Conservation (phyloP, 2,329 filamentous ascomycete genomes). For the Xylariales sp. region DNA sequence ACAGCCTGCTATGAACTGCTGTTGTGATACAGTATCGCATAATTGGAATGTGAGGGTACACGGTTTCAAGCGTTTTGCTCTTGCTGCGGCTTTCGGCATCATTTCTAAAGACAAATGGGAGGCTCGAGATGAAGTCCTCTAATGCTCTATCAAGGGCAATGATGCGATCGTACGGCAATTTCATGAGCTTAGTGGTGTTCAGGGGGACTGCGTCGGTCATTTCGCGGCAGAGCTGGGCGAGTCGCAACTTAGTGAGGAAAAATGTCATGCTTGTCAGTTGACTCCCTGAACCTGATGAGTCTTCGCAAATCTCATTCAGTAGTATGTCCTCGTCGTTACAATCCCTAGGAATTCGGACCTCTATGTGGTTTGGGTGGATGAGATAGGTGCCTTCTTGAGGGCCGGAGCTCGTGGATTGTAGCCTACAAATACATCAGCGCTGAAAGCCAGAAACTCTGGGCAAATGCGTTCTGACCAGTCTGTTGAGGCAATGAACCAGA, state of each 20-base stretch:
- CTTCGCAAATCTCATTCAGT: background rate
- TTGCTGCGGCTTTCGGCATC: conserved; percentile 12
- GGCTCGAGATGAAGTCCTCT: conserved; percentile 6
- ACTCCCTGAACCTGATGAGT: background rate
- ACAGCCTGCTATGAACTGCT: conserved; percentile 14
- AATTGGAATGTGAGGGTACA: conserved; percentile 14
- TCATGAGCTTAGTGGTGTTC: conserved; percentile 11
- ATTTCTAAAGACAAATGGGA: conserved; percentile 12
- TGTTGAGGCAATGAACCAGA: conserved; percentile 12
- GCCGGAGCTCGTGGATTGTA: conserved; percentile 15
- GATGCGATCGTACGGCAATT: conserved; percentile 11
- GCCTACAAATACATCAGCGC: conserved; percentile 6
- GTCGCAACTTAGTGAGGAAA: conserved; percentile 12
- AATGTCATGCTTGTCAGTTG: conserved; percentile 13
- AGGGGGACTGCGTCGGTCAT: conserved; percentile 12
- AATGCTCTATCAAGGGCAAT: conserved; percentile 12
- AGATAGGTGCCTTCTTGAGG: conserved; percentile 16
- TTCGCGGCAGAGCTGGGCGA: conserved; percentile 14
- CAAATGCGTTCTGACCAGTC: conserved; percentile 10
- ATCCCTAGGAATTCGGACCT: conserved; percentile 11
- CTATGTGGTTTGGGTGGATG: conserved; percentile 14
- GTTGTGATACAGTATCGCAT: conserved; percentile 14
- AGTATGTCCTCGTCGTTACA: conserved; percentile 9
- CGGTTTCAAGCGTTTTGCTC: conserved; percentile 11
- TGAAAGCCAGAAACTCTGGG: background rate